Evolutionary conservation across 2,329 filamentous ascomycete genomes (phyloP).

Genomic region (Scolecobasidium constrictum): DNA sequence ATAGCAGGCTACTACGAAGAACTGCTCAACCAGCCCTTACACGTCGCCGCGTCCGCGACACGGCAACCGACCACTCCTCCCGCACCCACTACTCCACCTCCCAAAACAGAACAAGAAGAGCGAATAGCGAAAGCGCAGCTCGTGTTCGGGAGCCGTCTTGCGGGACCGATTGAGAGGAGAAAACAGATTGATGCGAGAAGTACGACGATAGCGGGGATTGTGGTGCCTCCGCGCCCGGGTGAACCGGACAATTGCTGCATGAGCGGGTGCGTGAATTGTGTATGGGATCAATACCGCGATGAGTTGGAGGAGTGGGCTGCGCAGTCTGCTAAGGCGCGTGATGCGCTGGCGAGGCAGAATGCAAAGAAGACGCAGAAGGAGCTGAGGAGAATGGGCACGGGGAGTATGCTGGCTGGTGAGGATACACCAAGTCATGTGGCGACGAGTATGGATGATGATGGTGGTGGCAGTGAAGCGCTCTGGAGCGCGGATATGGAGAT

Average conservation of each 20-base stretch:
- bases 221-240: slow-evolving; percentile 70
- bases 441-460: slow-evolving; percentile 67
- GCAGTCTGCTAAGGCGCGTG: slow-evolving; percentile 52
- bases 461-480: slow-evolving; percentile 60
- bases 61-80: slow-evolving; percentile 21
- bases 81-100: slow-evolving; percentile 16
- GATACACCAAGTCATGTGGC: slow-evolving; percentile 38
- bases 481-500: slow-evolving; percentile 39
- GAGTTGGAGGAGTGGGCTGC: slow-evolving; percentile 83
- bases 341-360: slow-evolving; percentile 28
- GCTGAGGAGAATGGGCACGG: slow-evolving; percentile 16
- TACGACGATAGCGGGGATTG: slow-evolving; percentile 62
- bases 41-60: slow-evolving; percentile 20
- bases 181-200: slow-evolving; percentile 49
- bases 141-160: slow-evolving; percentile 72
- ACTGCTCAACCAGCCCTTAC: slow-evolving; percentile 16
- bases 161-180: slow-evolving; percentile 59
- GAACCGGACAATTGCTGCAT: slow-evolving; percentile 99
- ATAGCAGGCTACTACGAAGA: slow-evolving; percentile 30
- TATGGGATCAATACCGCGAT: slow-evolving; percentile 86
- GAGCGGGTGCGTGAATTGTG: slow-evolving; percentile 96
- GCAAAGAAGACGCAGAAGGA: slow-evolving; percentile 18
- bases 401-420: slow-evolving; percentile 24
- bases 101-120: slow-evolving; percentile 39
- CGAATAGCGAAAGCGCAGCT: slow-evolving; percentile 50